phyloP scores from a whole-genome alignment of 345 rosid genomes.

The Populus nigra region DNA sequence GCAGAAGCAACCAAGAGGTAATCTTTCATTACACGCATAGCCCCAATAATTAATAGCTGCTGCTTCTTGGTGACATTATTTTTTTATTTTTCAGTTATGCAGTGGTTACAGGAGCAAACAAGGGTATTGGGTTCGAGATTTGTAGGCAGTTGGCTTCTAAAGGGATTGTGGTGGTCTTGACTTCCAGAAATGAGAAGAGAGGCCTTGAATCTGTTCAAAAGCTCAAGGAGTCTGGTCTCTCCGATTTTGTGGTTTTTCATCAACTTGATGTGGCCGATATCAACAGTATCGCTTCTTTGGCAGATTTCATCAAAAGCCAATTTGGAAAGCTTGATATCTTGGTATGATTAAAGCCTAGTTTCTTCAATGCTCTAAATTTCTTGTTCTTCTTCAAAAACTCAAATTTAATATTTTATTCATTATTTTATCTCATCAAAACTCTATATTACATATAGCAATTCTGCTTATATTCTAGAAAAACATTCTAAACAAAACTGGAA shows the following conservation, averaged over 20 bases:
- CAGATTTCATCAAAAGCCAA: constrained; percentile 16
- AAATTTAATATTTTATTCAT: too few species aligned
- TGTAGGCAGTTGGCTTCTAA: constrained; percentile 14
- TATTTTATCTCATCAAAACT: too few species aligned
- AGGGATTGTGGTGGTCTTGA: constrained; percentile 11
- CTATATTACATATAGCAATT: too few species aligned
- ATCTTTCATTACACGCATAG: not conserved
- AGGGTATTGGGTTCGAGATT: constrained; percentile 32
- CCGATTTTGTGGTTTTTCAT: constrained; percentile 17
- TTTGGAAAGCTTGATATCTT: constrained; percentile 28
- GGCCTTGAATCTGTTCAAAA: constrained; percentile 13
- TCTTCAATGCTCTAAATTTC: too few species aligned
- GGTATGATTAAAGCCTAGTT: not conserved
- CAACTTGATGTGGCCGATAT: constrained; percentile 16
- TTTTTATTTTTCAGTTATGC: constrained; percentile 19
- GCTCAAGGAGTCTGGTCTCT: constrained; percentile 1
- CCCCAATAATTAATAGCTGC: not conserved
- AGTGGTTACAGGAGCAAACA: constrained; percentile 34
- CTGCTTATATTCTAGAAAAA: too few species aligned
- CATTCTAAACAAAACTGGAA: too few species aligned
- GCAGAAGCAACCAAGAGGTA: constrained; percentile 10
- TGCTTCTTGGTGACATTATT: not conserved
- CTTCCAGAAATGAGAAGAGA: constrained; percentile 16
- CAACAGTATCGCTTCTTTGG: constrained; percentile 6
- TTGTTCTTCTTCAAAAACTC: too few species aligned